Base-by-base conservation (phyloP, 2,329 filamentous ascomycete species). In the Whalleya microplaca region DNA sequence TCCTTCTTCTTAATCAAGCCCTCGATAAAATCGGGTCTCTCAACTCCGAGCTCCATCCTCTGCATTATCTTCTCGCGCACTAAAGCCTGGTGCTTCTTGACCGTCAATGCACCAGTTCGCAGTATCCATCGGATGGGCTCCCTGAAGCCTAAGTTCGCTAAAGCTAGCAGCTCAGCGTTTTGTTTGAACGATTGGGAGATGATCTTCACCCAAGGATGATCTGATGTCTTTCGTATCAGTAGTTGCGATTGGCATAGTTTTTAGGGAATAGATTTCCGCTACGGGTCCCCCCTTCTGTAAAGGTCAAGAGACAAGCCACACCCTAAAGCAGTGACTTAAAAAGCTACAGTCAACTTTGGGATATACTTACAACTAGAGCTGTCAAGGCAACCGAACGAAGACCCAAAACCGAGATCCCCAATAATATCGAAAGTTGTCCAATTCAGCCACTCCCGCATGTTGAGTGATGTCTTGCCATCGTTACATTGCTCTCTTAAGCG, bases 401-500 rank as follows among this genome's bases (percentile, higher is more conserved):
- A n/a, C 52, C 63, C 14, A 44, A 70, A 47, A 1, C 32, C 45
- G 4, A 58, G 44, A 43, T 58, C 45, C 8, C 69, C 67, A n/a
- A 71, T 70, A 16, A 69, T 57, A 45, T 72, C 69, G 29, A 71
- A 72, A 2, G 68, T 67, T 1, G 66, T 29, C 64, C 66, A 70
- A 16, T 65, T 66, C 14, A 64, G 64, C 14, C 62, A 63, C 7
- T 63, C 54, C 2, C 62, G 54, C 45, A 66, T 56, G 40, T 72
- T 64, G 1, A 71, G 53, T 0, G 56, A 51, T 21, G 54, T 62
- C n/a, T 57, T 54, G 8, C 61, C 65, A 16, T 57, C 43, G 2
- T 62, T 37, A 7, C 55, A 63, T 2, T 63, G 44, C 21, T 57
- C 59, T n/a, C 18, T 18, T 1, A 68, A 21, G 32, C 63, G 64